Conservation (phyloP, 2,329 filamentous ascomycete genomes). For the Claviceps arundinis region DNA sequence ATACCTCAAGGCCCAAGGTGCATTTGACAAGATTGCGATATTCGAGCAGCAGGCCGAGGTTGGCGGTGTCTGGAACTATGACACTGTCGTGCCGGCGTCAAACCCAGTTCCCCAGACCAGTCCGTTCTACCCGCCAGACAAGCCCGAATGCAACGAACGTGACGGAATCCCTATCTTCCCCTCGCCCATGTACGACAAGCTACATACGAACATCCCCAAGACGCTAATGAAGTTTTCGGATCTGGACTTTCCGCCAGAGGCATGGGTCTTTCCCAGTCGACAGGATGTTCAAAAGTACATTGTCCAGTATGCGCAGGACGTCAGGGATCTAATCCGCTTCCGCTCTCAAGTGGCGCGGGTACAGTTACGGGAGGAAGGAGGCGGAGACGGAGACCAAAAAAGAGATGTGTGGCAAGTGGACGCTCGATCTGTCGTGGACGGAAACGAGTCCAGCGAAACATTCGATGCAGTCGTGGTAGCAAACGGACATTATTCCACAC, state of each 20-base stretch:
- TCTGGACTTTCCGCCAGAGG: slow-evolving; percentile 46
- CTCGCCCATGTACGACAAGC: slow-evolving; percentile 68
- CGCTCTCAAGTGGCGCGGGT: slow-evolving; percentile 56
- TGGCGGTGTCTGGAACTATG: slow-evolving; percentile 83
- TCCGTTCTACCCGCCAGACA: slow-evolving; percentile 47
- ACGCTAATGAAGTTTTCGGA: slow-evolving; percentile 71
- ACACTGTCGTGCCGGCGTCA: slow-evolving; percentile 31
- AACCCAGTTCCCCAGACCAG: slow-evolving; percentile 56
- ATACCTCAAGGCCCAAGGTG: slow-evolving; percentile 57
- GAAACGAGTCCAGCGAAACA: slow-evolving; percentile 23
- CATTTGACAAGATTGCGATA: slow-evolving; percentile 57
- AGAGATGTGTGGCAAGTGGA: slow-evolving; percentile 48
- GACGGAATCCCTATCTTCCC: slow-evolving; percentile 47
- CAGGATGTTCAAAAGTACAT: slow-evolving; percentile 62
- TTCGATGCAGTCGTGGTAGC: slow-evolving; percentile 69
- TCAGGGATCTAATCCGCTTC: slow-evolving; percentile 56
- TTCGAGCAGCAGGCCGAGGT: slow-evolving; percentile 69
- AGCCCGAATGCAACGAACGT: slow-evolving; percentile 38
- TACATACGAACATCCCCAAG: slow-evolving; percentile 81
- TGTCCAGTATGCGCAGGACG: slow-evolving; percentile 52
- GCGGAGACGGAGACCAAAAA: slow-evolving; percentile 19
- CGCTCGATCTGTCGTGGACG: slow-evolving; percentile 35
- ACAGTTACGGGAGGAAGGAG: slow-evolving; percentile 14
- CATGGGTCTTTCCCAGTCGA: slow-evolving; percentile 63
- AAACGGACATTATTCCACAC: slow-evolving; percentile 61